phyloP scores from a whole-genome alignment of 2,329 filamentous ascomycete genomes.

The Rhynchosporium agropyri region DNA sequence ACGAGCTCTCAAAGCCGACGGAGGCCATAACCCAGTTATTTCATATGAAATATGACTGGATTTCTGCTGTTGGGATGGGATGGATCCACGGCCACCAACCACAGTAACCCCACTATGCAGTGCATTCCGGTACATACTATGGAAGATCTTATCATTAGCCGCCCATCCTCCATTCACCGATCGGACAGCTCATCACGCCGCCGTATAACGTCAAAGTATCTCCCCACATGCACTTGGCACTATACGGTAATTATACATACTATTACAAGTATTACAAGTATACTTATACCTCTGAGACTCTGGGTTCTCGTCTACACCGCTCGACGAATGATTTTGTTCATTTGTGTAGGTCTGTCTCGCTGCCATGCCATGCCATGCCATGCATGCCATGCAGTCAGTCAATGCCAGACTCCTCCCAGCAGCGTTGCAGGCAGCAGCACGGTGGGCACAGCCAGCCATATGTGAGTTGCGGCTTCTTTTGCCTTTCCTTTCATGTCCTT shows the following conservation, averaged over 20 bases:
- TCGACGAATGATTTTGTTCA: conserved; percentile 33
- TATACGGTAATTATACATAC: too few species aligned
- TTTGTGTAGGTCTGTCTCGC: conserved; percentile 38
- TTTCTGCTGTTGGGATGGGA: not conserved
- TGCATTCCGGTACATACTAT: conserved; percentile 1
- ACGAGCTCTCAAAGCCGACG: conserved; percentile 24
- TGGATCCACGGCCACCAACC: not conserved
- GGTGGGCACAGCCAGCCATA: not conserved
- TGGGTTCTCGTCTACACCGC: conserved; percentile 24
- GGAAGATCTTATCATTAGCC: conserved; percentile 9
- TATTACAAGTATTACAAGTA: too few species aligned
- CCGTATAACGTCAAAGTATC: not conserved
- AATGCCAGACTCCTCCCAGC: not conserved
- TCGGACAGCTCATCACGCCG: conserved; percentile 4
- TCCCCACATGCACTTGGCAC: not conserved
- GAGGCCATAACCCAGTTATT: conserved; percentile 21
- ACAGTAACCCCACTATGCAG: not conserved
- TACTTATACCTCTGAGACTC: conserved; percentile 31
- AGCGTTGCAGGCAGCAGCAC: conserved; percentile 15
- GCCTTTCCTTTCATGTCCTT: too few species aligned
- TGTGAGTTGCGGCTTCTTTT: too few species aligned
- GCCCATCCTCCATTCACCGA: conserved; percentile 12
- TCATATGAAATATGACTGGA: not conserved
- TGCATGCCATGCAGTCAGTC: conserved; percentile 19
- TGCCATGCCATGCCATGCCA: conserved; percentile 17